These are phyloP conservation scores for Elaeis guineensis DNA, from an alignment of 176 grass and related monocot species.

Conservation along the genomic window DNA sequence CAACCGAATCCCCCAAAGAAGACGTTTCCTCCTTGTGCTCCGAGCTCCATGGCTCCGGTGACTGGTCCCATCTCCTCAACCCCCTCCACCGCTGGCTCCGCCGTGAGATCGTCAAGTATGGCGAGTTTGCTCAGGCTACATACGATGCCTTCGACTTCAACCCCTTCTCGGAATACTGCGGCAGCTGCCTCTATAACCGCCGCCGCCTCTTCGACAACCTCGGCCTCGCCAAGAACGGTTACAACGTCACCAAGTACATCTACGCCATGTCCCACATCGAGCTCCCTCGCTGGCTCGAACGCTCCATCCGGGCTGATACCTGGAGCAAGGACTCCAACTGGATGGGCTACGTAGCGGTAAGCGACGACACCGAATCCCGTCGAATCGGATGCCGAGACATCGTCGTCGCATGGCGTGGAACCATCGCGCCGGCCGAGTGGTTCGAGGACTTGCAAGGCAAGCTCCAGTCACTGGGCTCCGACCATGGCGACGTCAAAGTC, in stretches of 20 bases:
- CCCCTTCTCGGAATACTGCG: conserved; percentile 26
- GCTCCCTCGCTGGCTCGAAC: conserved; percentile 21
- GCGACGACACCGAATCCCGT: conserved; percentile 15
- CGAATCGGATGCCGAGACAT: conserved; percentile 24
- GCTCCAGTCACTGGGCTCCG: neutral
- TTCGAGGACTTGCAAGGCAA: conserved; percentile 20
- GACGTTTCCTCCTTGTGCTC: no score
- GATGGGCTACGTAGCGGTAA: conserved; percentile 33
- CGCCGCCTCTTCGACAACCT: conserved; percentile 25
- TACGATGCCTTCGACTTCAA: conserved; percentile 42
- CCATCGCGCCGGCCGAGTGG: conserved; percentile 16
- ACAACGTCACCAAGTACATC: conserved; percentile 22
- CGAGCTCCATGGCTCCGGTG: no score
- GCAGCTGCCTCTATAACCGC: conserved; percentile 29
- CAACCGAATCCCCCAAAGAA: no score
- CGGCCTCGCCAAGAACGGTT: conserved; percentile 12
- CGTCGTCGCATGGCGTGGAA: conserved; percentile 35
- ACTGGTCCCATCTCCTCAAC: no score
- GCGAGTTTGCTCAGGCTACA: conserved; percentile 34
- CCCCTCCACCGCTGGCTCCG: conserved; percentile 5
- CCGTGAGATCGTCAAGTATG: conserved; percentile 40
- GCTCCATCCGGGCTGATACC: conserved; percentile 18
- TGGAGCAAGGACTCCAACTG: conserved; percentile 26
- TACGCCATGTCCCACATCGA: conserved; percentile 24
- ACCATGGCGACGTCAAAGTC: conserved; percentile 18